phyloP scores from a whole-genome alignment of 179 eudicot species.

The Amaranthus tricolor region DNA sequence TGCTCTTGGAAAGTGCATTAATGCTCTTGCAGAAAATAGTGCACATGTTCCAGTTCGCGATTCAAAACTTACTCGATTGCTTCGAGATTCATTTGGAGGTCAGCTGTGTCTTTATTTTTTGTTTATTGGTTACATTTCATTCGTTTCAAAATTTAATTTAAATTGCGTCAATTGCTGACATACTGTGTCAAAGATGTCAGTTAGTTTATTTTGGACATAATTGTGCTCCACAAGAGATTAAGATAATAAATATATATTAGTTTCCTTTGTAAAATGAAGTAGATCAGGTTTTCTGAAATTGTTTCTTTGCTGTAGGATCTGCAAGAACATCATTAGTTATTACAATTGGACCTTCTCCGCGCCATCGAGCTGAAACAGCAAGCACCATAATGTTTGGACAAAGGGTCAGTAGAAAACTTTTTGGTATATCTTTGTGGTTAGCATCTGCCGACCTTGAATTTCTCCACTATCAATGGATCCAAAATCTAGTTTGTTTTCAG shows the following conservation, averaged over 20 bases:
- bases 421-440: neutral
- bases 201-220: neutral
- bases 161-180: neutral
- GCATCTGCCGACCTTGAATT: neutral
- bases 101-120: slow-evolving; percentile 9
- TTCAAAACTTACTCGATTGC: slow-evolving; percentile 92
- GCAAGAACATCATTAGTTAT: slow-evolving; percentile 89
- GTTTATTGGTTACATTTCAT: neutral
- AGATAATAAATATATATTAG: neutral
- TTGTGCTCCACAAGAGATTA: neutral
- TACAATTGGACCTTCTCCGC: slow-evolving; percentile 92
- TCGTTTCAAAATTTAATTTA: slow-evolving; percentile 1
- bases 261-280: neutral
- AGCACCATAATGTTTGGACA: slow-evolving; percentile 98
- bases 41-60: slow-evolving; percentile 95
- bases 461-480: too few relatives aligned
- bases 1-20: slow-evolving; percentile 91
- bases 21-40: slow-evolving; percentile 95
- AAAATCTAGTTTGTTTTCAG: too few relatives aligned
- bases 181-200: neutral
- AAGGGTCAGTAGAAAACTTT: slow-evolving; percentile 51
- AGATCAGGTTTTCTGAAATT: slow-evolving; percentile 9
- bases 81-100: slow-evolving; percentile 99
- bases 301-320: slow-evolving; percentile 48
- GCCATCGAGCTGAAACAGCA: slow-evolving; percentile 91